Base-by-base conservation (phyloP, 2,329 filamentous ascomycete genomes). In the Diaporthe velutina region DNA sequence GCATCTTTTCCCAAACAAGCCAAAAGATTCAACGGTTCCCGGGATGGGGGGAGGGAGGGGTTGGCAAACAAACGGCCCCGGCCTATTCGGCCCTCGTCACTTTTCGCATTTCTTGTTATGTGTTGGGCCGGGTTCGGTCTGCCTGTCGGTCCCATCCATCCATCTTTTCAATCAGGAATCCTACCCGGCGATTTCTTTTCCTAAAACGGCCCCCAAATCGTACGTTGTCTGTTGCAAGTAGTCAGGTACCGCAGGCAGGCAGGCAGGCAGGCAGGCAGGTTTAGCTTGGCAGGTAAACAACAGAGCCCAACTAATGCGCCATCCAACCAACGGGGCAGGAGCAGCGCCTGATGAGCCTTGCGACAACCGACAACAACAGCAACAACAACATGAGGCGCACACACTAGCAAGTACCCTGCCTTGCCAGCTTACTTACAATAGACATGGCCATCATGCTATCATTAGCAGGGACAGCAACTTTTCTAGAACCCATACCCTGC, bases 181-280 rank as follows among this genome's bases (percentile, higher is more conserved):
- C 64, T 67, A 35, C 61, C 35, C 8, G 60, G 40, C 60, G 60
- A 33, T 67, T 38, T 38, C 7, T 12, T 67, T 67, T 38, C 30
- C 64, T 30, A 38, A 68, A 54, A 54, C 38, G 64, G 64, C 64
- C 64, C 64, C 64, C 64, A 68, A 68, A 52, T 52, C 33, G 25
- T 40, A 54, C 64, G n/a, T 54, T 57, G 54, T 57, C n/a, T n/a
- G n/a, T n/a, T n/a, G n/a, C n/a, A n/a, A n/a, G 4, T 35, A 35
- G 17, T 13, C 15, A 38, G 5, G 35, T 38, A 38, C 35, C 35
- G 5, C 35, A 5, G 5, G 35, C 10, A 38, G 35, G 35, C 35
- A 38, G 35, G 35, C 35, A 38, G 35, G 35, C 35, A n/a, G n/a
- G n/a, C 35, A 38, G 35, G 35, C 35, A 38, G 35, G 35, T 6